Evolutionary conservation across 139 green algal species (phyloP), one percentile per base, ranked within the genome.

Genomic region (Spirogloea muscicola): DNA sequence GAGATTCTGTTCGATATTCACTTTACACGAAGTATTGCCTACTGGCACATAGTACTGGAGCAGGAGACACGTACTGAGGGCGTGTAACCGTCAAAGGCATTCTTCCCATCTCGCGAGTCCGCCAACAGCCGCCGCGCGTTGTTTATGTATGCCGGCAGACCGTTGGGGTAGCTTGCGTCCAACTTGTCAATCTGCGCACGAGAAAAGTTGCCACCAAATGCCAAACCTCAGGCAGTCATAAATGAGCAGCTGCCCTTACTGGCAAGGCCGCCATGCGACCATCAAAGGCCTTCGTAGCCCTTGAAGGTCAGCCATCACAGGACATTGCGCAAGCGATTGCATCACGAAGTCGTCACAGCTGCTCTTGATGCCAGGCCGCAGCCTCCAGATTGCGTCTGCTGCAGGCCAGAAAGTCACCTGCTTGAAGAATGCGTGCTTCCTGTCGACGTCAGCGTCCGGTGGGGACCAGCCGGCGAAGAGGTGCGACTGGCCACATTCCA

Each of bases 21-120:
- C n/a, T n/a, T n/a, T n/a, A n/a, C n/a, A n/a, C n/a, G n/a, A n/a
- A n/a, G n/a, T n/a, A n/a, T n/a, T n/a, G n/a, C n/a, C n/a, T n/a
- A n/a, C n/a, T n/a, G n/a, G n/a, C n/a, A n/a, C n/a, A n/a, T n/a
- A n/a, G n/a, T n/a, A n/a, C n/a, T n/a, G n/a, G n/a, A n/a, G n/a
- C n/a, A n/a, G n/a, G n/a, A n/a, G 13, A 64, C 29, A 64, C 27
- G n/a, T 71, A 80, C 92, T 1, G 67, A 84, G 31, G 94, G 94
- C 2, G 80, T 85, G 77, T 87, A 98, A 10, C 93, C 93, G 10
- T 97, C 91, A 72, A 96, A 96, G 0, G 93, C 84, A 84, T 98
- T 99, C 27, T 77, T 70, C 0, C 94, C 93, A 48, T 91, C 87
- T 64, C 85, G 87, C 2, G 89, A 92, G 33, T 94, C 89, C 10